Evolutionary conservation across 352 stramenopile species (phyloP), one percentile per base, ranked within the genome.

Genomic region (Phytophthora tentaculata): DNA sequence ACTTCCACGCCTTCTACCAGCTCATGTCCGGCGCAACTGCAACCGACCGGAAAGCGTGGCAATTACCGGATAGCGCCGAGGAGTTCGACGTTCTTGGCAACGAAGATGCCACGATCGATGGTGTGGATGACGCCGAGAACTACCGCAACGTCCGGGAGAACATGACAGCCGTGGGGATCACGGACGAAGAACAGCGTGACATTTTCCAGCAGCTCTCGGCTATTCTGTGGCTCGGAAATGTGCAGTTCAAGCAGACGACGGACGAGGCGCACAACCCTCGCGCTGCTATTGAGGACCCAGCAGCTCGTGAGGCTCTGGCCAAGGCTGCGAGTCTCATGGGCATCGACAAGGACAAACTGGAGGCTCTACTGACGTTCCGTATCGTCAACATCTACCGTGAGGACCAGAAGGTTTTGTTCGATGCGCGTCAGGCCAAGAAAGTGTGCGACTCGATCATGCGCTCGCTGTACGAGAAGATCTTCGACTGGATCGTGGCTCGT

Each of bases 1-100:
- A 98, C 74, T 98, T 97, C 74, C 94, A 98, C 79, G 70, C 92
- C 19, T 98, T 98, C 73, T 98, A 98, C 79, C 91, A 98, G 77
- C 69, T 98, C 37, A 78, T 97, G 39, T 77, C 86, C 0, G 90
- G 87, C 41, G 89, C 83, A 23, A 84, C 67, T 7, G 69, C 80
- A 6, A 65, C 70, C 3, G 82, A 94, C 24, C 76, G 73, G 7
- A 69, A 77, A 55, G 65, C 77, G 23, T 92, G 83, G 83, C 76
- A 90, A 48, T 58, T 94, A 49, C 75, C 74, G 0, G 53, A 66
- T n/a, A 77, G 52, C 16, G 64, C 82, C 0, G 69, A 88, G 44
- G 69, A 85, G 20, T 96, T 91, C 61, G 73, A 86, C 32, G 91
- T 91, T 22, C 62, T 96, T 14, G 77, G 68, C 69, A 88, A 92